Evolutionary conservation across 1,284 basidiomycete species (phyloP), one percentile per base, ranked within the genome.

Genomic region (Rhodotorula sp.): DNA sequence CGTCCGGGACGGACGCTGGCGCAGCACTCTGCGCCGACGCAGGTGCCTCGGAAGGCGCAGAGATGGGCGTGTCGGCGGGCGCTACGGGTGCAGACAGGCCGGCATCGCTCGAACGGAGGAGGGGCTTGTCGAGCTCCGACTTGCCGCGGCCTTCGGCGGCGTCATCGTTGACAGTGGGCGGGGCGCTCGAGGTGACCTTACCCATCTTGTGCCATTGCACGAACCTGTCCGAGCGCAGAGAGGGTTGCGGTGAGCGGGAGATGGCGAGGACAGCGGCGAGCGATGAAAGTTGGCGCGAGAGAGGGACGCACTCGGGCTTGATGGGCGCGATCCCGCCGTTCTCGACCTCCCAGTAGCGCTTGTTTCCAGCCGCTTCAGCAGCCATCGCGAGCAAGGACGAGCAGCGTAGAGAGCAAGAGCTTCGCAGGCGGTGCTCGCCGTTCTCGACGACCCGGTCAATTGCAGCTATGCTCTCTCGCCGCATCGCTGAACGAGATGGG

Each of bases 281-380:
- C 36, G 32, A 60, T 44, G 50, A 46, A 51, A n/a, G 37, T 34
- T 27, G 22, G n/a, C 9, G 41, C 39, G 21, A 34, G 48, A 56
- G 36, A 13, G 46, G 48, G 22, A 82, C 87, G 78, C 80, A 92
- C 91, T 91, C 89, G 77, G 86, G 77, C 81, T 91, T 93, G 75
- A 94, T 84, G 4, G 88, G 87, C 0, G 90, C 91, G 19, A 77
- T 68, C 9, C 73, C 73, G n/a, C 59, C 65, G 9, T 67, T 32
- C n/a, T 56, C 46, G 9, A 36, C 53, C 8, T 72, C 46, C 74
- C 74, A 79, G 88, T 89, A 59, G 4, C 53, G 56, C 34, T 61
- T 56, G 22, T n/a, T 25, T 1, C 25, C n/a, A 19, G 66, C 12
- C 3, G 54, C 54, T 15, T 32, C 22, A 7, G n/a, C 37, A 32